Percentiles rank a stretch among this genome's conserved stretches.
Conservation (phyloP, 306 rosid species). For the Medicago arabica region DNA sequence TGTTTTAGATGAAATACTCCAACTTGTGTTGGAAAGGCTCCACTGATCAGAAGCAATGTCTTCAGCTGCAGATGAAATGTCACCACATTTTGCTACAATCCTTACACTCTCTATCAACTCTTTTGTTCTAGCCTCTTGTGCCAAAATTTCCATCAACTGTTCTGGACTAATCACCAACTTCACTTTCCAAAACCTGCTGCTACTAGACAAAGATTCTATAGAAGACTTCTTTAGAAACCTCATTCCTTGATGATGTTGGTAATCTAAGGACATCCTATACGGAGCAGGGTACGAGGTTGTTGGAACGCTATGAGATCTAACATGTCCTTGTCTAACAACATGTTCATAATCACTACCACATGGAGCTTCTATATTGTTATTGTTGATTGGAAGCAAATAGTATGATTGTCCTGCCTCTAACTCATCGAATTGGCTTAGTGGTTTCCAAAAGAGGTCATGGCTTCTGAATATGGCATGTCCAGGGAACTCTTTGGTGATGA, state of each 20-base stretch:
- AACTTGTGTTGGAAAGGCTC: slow-evolving; percentile 66
- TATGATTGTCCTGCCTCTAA: slow-evolving; percentile 69
- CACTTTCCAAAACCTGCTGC: slow-evolving; percentile 76
- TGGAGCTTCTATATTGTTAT: neutral
- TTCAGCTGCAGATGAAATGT: slow-evolving; percentile 48
- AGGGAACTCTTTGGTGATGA: slow-evolving; percentile 72
- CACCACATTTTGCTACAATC: slow-evolving; percentile 75
- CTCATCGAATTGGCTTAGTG: slow-evolving; percentile 58
- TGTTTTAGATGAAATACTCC: slow-evolving; percentile 61
- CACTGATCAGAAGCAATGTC: slow-evolving; percentile 67
- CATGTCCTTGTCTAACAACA: slow-evolving; percentile 66
- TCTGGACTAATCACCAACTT: slow-evolving; percentile 76
- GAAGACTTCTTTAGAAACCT: slow-evolving; percentile 63
- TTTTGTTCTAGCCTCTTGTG: slow-evolving; percentile 68
- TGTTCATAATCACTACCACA: neutral
- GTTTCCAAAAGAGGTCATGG: slow-evolving; percentile 84
- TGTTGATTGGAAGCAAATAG: slow-evolving; percentile 65
- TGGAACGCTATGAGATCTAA: slow-evolving; percentile 72
- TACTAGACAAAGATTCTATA: slow-evolving; percentile 54
- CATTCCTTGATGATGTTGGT: slow-evolving; percentile 33
- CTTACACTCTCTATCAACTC: slow-evolving; percentile 80
- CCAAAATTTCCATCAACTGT: slow-evolving; percentile 71
- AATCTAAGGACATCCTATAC: slow-evolving; percentile 75
- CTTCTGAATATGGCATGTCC: slow-evolving; percentile 71
- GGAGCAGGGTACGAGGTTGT: slow-evolving; percentile 50